phyloP scores from a whole-genome alignment of 768 basidiomycete genomes.

The Sutorius australiensis region DNA sequence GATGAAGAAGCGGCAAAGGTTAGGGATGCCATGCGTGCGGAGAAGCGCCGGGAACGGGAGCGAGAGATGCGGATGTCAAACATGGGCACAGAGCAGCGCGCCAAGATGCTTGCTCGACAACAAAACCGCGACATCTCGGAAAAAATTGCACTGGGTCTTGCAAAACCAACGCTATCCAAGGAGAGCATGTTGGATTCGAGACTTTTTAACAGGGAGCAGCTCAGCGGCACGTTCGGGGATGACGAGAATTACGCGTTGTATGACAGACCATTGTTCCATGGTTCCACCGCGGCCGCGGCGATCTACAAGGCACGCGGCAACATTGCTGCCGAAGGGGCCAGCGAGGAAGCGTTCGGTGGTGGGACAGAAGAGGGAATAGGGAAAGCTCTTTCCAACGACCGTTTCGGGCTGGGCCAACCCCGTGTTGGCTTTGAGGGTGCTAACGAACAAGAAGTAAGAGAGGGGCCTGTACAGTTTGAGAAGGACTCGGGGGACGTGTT shows the following conservation, averaged over 20 bases:
- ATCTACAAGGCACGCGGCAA: slow-evolving; percentile 96
- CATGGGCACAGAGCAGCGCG: slow-evolving; percentile 96
- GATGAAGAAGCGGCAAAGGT: slow-evolving; percentile 84
- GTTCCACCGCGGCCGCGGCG: slow-evolving; percentile 96
- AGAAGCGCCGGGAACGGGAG: slow-evolving; percentile 92
- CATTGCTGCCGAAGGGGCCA: slow-evolving; percentile 61
- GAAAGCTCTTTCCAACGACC: slow-evolving; percentile 86
- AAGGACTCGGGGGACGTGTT: slow-evolving; percentile 97
- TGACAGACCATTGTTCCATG: slow-evolving; percentile 93
- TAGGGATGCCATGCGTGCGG: slow-evolving; percentile 85
- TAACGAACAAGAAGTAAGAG: slow-evolving; percentile 73
- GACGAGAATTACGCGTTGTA: slow-evolving; percentile 95
- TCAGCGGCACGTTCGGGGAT: slow-evolving; percentile 77
- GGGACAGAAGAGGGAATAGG: slow-evolving; percentile 95
- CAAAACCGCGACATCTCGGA: slow-evolving; percentile 99
- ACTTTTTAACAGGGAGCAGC: slow-evolving; percentile 93
- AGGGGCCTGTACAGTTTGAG: slow-evolving; percentile 98
- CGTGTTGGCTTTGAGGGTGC: slow-evolving; percentile 90
- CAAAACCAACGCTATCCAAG: slow-evolving; percentile 94
- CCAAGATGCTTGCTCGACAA: slow-evolving; percentile 91
- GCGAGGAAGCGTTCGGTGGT: slow-evolving; percentile 90
- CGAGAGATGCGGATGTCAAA: slow-evolving; percentile 98
- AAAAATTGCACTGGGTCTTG: slow-evolving; percentile 95
- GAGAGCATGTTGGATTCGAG: slow-evolving; percentile 97
- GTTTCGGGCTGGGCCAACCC: slow-evolving; percentile 85